These are phyloP conservation scores for Solanum phureja DNA, from an alignment of 257 asterid genomes.

Conservation along the genomic window DNA sequence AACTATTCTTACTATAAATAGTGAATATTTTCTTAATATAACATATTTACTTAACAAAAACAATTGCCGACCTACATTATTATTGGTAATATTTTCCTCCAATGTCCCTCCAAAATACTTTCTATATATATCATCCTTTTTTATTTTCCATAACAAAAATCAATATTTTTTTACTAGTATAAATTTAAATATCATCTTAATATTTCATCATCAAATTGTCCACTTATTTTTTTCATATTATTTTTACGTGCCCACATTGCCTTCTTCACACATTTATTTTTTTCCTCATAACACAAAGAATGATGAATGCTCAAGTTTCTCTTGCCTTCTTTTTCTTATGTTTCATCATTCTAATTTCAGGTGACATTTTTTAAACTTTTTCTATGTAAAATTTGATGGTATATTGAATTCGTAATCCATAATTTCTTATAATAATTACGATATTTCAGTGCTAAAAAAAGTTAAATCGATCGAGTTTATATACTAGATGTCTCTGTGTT, in stretches of 20 bases:
- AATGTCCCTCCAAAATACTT: not conserved
- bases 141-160: not conserved
- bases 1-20: too few species aligned
- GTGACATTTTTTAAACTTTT: not conserved
- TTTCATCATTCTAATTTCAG: conserved; percentile 16
- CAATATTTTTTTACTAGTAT: not conserved
- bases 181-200: not conserved
- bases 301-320: not conserved
- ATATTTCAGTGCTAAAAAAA: too few species aligned
- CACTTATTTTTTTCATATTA: not conserved
- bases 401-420: not conserved
- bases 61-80: not conserved
- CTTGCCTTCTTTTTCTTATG: not conserved
- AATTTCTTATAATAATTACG: not conserved
- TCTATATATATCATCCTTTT: not conserved
- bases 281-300: not conserved
- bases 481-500: not conserved
- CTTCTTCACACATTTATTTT: not conserved
- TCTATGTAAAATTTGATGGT: not conserved
- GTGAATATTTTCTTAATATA: not conserved
- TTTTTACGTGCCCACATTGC: not conserved
- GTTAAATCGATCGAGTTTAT: too few species aligned
- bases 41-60: not conserved
- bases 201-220: not conserved
- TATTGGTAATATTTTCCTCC: not conserved